phyloP scores from a whole-genome alignment of 2,329 filamentous ascomycete species.

The Raffaelea deltoideospora region DNA sequence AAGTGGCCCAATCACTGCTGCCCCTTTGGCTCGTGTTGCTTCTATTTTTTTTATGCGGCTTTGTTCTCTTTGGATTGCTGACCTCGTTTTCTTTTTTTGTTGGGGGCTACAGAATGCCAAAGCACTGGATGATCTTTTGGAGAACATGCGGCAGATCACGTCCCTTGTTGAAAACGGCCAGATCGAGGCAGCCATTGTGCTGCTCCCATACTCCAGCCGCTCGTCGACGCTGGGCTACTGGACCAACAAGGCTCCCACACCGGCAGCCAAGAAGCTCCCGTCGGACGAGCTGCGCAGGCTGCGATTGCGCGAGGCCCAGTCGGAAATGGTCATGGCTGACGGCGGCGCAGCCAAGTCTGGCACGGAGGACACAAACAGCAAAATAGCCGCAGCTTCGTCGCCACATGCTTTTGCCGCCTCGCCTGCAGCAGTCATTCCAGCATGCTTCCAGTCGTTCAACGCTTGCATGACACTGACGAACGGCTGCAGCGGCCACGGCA shows the following conservation, averaged over 20 bases:
- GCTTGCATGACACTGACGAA: constrained; percentile 56
- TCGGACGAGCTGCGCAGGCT: constrained; percentile 13
- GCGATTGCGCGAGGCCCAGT: constrained; percentile 31
- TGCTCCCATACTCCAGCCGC: constrained; percentile 33
- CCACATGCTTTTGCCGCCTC: constrained; percentile 13
- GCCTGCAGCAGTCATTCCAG: constrained; percentile 35
- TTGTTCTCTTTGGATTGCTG: not conserved
- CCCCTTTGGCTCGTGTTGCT: too few relatives aligned
- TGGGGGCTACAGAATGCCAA: too few relatives aligned
- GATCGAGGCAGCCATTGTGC: constrained; percentile 40
- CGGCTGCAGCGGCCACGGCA: constrained; percentile 70
- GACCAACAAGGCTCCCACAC: constrained; percentile 20
- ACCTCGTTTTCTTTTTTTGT: constrained; percentile 12
- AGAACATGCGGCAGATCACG: constrained; percentile 28
- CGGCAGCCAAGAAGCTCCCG: constrained; percentile 13
- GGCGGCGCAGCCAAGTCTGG: too few relatives aligned
- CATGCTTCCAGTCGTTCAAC: constrained; percentile 59
- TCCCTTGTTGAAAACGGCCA: constrained; percentile 30
- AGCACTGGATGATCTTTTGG: constrained; percentile 29
- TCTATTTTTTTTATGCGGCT: too few relatives aligned
- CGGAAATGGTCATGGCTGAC: constrained; percentile 22
- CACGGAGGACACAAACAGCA: not conserved
- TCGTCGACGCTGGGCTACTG: constrained; percentile 21
- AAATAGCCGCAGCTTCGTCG: constrained; percentile 3
- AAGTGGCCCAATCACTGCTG: too few relatives aligned